phyloP scores from a whole-genome alignment of 441 rosid genomes.

The Brassica hybrid region DNA sequence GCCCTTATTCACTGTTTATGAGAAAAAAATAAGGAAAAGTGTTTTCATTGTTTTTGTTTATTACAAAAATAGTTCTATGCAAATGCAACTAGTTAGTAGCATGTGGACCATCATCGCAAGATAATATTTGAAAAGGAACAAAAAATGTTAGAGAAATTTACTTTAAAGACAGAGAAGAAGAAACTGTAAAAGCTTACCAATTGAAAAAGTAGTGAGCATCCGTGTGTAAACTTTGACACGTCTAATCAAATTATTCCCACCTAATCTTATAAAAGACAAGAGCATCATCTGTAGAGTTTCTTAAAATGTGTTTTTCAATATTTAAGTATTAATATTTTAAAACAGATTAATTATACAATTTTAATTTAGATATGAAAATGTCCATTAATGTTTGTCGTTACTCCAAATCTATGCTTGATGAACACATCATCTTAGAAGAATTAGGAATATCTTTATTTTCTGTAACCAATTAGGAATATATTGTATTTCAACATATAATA shows the following conservation, averaged over 20 bases:
- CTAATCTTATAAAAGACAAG: neutral
- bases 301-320: too few species aligned
- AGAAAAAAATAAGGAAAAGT: slow-evolving; percentile 12
- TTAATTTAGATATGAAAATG: slow-evolving; percentile 20
- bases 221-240: slow-evolving; percentile 36
- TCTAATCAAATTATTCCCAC: slow-evolving; percentile 29
- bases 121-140: slow-evolving; percentile 14
- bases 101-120: slow-evolving; percentile 33
- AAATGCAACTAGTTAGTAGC: slow-evolving; percentile 18
- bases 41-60: neutral
- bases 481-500: slow-evolving; percentile 11
- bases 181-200: slow-evolving; percentile 27
- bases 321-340: too few species aligned
- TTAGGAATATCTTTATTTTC: slow-evolving; percentile 13
- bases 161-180: slow-evolving; percentile 27
- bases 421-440: slow-evolving; percentile 9
- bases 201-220: slow-evolving; percentile 11
- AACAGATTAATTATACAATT: too few species aligned
- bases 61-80: slow-evolving; percentile 8
- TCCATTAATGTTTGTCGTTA: slow-evolving; percentile 14
- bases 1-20: slow-evolving; percentile 13
- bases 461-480: slow-evolving; percentile 25
- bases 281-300: too few species aligned
- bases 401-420: slow-evolving; percentile 15
- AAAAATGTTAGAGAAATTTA: slow-evolving; percentile 15